A percentile compares a stretch with the other conserved stretches of the same genome.
These are phyloP conservation scores for Zizania latifolia DNA, from an alignment of 176 grass and related monocot species.

Conservation along the genomic window DNA sequence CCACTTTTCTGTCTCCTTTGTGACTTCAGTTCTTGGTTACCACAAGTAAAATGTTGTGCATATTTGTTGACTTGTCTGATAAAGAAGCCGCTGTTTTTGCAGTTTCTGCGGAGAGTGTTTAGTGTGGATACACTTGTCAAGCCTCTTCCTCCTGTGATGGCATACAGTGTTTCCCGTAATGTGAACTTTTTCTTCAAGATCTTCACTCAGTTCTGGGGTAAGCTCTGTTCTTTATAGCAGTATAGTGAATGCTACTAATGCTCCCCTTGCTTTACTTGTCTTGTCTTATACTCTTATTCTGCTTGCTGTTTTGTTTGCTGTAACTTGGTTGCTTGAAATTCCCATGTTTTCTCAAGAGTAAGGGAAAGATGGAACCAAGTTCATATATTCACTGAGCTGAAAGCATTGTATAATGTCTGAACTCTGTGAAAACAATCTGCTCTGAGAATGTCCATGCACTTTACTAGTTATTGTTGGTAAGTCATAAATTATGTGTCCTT, in stretches of 20 bases:
- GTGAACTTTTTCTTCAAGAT: slow-evolving; percentile 85
- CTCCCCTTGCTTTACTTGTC: background rate
- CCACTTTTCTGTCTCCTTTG: background rate
- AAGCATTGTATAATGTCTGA: background rate
- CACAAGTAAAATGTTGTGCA: background rate
- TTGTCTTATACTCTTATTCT: background rate
- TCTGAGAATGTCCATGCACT: no score
- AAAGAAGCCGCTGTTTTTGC: slow-evolving; percentile 34
- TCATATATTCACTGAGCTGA: background rate
- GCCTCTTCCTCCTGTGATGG: slow-evolving; percentile 89
- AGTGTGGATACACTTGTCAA: slow-evolving; percentile 92
- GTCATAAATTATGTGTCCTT: background rate
- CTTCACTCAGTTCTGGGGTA: slow-evolving; percentile 98
- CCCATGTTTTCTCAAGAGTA: background rate
- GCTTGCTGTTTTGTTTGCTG: background rate
- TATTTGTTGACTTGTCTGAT: slow-evolving; percentile 11
- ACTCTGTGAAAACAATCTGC: background rate
- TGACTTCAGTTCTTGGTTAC: background rate
- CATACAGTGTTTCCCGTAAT: slow-evolving; percentile 78
- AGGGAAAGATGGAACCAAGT: background rate
- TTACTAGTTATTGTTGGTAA: background rate
- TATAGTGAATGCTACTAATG: background rate
- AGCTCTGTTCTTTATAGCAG: slow-evolving; percentile 28
- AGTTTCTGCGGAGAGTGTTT: slow-evolving; percentile 86
- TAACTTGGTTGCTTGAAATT: background rate